These are phyloP conservation scores for Musa troglodytarum DNA, from an alignment of 176 grass and related monocot genomes.

Conservation along the genomic window DNA sequence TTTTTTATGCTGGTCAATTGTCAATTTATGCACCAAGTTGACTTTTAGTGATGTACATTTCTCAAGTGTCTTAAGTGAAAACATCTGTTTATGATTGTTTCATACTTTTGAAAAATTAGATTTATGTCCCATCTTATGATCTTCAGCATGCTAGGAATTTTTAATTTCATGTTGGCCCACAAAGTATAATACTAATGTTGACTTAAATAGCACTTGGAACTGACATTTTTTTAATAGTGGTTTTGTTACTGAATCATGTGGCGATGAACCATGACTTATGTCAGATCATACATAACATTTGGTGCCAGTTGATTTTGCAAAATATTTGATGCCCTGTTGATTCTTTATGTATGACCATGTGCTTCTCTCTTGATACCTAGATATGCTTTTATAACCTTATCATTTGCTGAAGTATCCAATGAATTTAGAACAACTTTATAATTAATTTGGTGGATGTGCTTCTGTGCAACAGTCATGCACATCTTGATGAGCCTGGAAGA, in stretches of 20 bases:
- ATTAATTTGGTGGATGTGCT: not conserved
- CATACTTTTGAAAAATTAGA: too few species aligned
- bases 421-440: not conserved
- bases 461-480: conserved; percentile 53
- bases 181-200: too few species aligned
- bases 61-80: too few species aligned
- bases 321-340: not conserved
- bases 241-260: not conserved
- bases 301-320: not conserved
- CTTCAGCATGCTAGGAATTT: too few species aligned
- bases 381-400: not conserved
- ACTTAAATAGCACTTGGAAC: not conserved
- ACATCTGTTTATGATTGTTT: too few species aligned
- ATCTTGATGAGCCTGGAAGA: conserved; percentile 84
- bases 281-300: not conserved
- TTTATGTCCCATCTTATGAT: too few species aligned
- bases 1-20: too few species aligned
- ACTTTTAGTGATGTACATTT: too few species aligned
- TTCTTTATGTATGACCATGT: not conserved
- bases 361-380: not conserved
- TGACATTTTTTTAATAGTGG: not conserved
- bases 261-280: not conserved
- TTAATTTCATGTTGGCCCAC: too few species aligned
- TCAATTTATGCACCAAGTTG: too few species aligned
- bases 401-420: not conserved